phyloP scores from a whole-genome alignment of 495 filamentous ascomycete species.

The Penicillium flavigenum region DNA sequence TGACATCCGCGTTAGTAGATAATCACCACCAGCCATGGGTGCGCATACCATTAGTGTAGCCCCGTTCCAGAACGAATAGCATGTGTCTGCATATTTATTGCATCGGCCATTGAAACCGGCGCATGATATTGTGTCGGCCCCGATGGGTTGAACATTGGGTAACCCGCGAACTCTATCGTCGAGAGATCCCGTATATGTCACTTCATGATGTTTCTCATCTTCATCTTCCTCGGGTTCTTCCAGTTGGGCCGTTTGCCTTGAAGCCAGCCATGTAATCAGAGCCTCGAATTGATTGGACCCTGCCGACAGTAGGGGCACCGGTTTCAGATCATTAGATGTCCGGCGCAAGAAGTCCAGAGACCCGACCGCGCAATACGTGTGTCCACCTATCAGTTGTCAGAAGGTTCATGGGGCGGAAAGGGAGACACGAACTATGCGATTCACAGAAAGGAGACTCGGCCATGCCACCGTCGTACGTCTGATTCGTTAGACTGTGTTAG shows the following conservation, averaged over 20 bases:
- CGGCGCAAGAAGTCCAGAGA: conserved; percentile 69
- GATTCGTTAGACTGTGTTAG: conserved; percentile 22
- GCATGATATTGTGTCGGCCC: conserved; percentile 42
- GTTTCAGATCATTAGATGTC: conserved; percentile 19
- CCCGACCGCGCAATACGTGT: conserved; percentile 80
- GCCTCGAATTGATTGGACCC: conserved; percentile 40
- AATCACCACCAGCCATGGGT: not conserved
- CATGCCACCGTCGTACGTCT: conserved; percentile 92
- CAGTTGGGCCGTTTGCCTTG: conserved; percentile 62
- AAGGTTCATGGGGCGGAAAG: conserved; percentile 12
- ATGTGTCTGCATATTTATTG: conserved; percentile 90
- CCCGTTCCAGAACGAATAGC: conserved; percentile 89
- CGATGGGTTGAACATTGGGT: conserved; percentile 33
- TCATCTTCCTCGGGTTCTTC: conserved; percentile 47
- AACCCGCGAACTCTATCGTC: conserved; percentile 34
- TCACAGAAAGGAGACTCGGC: conserved; percentile 78
- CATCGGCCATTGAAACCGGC: conserved; percentile 82
- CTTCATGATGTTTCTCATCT: conserved; percentile 33
- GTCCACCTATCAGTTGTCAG: conserved; percentile 62
- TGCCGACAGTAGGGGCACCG: conserved; percentile 31
- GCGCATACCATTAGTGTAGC: conserved; percentile 62
- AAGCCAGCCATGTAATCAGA: conserved; percentile 64
- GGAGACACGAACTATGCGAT: conserved; percentile 68
- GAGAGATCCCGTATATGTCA: conserved; percentile 24
- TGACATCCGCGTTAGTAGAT: conserved; percentile 29